phyloP scores from a whole-genome alignment of 192 early-diverging fungal species.

The Podila epigama region DNA sequence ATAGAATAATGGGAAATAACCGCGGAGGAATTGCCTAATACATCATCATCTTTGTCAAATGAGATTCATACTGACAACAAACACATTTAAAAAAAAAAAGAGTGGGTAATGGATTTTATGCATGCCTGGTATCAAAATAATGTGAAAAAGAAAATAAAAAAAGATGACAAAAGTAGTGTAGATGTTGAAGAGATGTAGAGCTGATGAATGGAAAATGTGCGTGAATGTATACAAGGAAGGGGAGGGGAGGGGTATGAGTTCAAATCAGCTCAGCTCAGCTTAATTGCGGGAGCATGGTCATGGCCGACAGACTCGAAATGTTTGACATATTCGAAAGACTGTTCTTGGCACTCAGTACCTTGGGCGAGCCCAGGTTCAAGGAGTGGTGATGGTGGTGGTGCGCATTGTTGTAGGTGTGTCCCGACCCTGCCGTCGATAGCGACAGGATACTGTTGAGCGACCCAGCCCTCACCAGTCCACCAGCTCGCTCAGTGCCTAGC shows the following conservation, averaged over 20 bases:
- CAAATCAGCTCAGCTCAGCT: not conserved
- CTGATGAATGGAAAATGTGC: not conserved
- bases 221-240: not conserved
- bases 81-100: too few relatives aligned
- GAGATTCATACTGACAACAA: too few relatives aligned
- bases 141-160: too few relatives aligned
- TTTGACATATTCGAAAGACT: not conserved
- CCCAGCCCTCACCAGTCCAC: slow-evolving; percentile 6
- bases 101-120: too few relatives aligned
- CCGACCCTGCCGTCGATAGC: not conserved
- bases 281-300: not conserved
- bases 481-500: slow-evolving; percentile 43
- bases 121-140: too few relatives aligned
- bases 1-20: too few relatives aligned
- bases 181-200: too few relatives aligned
- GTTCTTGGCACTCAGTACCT: not conserved
- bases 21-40: too few relatives aligned
- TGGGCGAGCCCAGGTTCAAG: not conserved
- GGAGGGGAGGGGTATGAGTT: not conserved
- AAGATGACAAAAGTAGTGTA: too few relatives aligned
- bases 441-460: slow-evolving; percentile 1
- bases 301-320: not conserved
- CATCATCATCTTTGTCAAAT: too few relatives aligned
- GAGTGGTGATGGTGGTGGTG: slow-evolving; percentile 3
- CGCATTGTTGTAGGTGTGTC: slow-evolving; percentile 1